phyloP scores from a whole-genome alignment of 345 rosid species.

The Mangifera indica region DNA sequence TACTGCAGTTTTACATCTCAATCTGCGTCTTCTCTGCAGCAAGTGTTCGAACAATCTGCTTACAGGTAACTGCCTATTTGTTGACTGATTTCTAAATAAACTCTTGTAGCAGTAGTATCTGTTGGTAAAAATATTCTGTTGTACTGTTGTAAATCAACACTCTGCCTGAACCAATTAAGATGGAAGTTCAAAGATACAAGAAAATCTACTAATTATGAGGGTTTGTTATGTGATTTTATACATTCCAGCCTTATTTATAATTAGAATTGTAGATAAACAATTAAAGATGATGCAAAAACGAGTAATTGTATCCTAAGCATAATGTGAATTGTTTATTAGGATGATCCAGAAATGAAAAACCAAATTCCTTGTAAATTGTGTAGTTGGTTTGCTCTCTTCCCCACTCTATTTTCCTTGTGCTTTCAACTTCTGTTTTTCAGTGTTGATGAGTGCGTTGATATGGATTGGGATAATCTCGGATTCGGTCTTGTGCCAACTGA shows the following conservation, averaged over 20 bases:
- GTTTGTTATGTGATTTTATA: background rate
- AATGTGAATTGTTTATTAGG: background rate
- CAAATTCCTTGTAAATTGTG: background rate
- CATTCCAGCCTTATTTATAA: background rate
- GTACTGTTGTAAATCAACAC: too few species aligned
- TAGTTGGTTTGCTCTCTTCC: background rate
- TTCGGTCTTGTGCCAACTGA: conserved; percentile 64
- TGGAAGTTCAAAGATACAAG: too few species aligned
- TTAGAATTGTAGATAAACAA: background rate
- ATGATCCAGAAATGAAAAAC: background rate
- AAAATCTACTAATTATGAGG: too few species aligned
- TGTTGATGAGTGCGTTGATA: conserved; percentile 55
- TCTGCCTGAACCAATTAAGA: background rate
- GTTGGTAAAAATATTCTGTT: too few species aligned
- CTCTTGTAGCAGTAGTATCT: too few species aligned
- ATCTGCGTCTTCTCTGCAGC: too few species aligned
- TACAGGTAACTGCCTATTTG: too few species aligned
- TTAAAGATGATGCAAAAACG: background rate
- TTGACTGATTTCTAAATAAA: too few species aligned
- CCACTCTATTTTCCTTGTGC: background rate
- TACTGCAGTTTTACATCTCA: too few species aligned
- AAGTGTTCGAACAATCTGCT: too few species aligned
- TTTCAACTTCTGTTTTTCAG: background rate
- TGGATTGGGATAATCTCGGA: conserved; percentile 87
- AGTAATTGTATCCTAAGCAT: background rate